A percentile compares a stretch with the other conserved stretches of the same genome.
Evolutionary conservation across 345 rosid species (phyloP).

Genomic region (Clausena lansium): DNA sequence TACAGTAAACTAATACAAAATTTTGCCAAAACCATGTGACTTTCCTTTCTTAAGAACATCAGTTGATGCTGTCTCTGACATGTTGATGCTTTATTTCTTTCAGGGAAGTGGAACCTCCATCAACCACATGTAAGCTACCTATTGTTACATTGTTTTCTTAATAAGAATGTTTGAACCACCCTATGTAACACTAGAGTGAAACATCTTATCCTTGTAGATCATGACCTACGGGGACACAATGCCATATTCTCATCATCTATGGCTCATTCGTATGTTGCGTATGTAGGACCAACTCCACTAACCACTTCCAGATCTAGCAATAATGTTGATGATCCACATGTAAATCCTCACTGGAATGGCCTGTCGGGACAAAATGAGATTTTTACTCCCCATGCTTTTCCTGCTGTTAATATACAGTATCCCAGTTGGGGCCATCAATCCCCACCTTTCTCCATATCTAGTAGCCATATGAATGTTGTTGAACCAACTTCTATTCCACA

Average conservation of each 20-base stretch:
- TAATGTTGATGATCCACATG: slow-evolving; percentile 34
- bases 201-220: slow-evolving; percentile 42
- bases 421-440: slow-evolving; percentile 46
- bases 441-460: slow-evolving; percentile 38
- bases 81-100: slow-evolving; percentile 26
- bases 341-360: slow-evolving; percentile 53
- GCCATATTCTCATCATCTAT: slow-evolving; percentile 42
- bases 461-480: slow-evolving; percentile 33
- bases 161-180: slow-evolving; percentile 14
- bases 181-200: slow-evolving; percentile 6
- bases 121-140: slow-evolving; percentile 56
- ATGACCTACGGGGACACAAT: slow-evolving; percentile 48
- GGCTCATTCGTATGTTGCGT: slow-evolving; percentile 58
- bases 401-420: slow-evolving; percentile 46
- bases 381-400: slow-evolving; percentile 47
- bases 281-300: slow-evolving; percentile 45
- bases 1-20: background rate
- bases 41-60: slow-evolving; percentile 2
- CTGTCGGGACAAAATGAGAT: slow-evolving; percentile 40
- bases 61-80: slow-evolving; percentile 22
- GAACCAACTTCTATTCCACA: slow-evolving; percentile 45
- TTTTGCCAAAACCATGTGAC: background rate
- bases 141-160: background rate
- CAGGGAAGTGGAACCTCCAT: slow-evolving; percentile 66
- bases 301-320: slow-evolving; percentile 42